Evolutionary conservation across 441 rosid species (phyloP), one percentile per base, ranked within the genome.

Genomic region (Jatropha multifida): DNA sequence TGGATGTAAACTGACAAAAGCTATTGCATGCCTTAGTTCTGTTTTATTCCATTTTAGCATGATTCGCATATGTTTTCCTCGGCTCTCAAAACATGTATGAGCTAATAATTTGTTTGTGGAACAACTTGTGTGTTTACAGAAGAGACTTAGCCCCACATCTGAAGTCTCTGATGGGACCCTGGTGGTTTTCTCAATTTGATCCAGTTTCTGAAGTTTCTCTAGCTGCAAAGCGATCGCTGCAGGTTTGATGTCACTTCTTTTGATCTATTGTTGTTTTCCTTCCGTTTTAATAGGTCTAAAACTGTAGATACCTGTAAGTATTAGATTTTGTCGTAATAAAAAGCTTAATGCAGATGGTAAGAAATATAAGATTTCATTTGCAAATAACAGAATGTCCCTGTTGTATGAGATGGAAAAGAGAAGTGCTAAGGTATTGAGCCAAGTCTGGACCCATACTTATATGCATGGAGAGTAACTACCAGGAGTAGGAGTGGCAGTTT

Each of bases 161-260:
- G 78, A 96, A 92, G 83, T 84, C 91, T 76, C 78, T 93, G 78
- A 91, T 96, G 94, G 99, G 99, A 73, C 98, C 98, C 18, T 96
- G 99, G 99, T 96, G 99, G 98, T 87, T 89, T 87, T 89, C 99
- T 68, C 99, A 93, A 83, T 96, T 96, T 77, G 99, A 96, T 85
- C 78, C 89, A 71, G 89, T 75, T 86, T 83, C 88, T 81, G 98
- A 96, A 89, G 97, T 94, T 87, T 85, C 97, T 77, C 86, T 88
- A 78, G 93, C 91, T 79, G 97, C 99, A 75, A 92, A 92, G 87
- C 83, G 81, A 69, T 96, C 99, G 51, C 85, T 96, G 38, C 96
- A 92, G 98, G 98, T 96, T 78, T 81, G 81, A 62, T 74, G 32
- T 65, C 51, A 58, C 61, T 48, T 72, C n/a, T 60, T 55, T 68